Percentiles rank a stretch among this genome's conserved stretches.
These are phyloP conservation scores for Sarocladiaceae sp. DNA, from an alignment of 2,329 filamentous ascomycete genomes.

Conservation along the genomic window DNA sequence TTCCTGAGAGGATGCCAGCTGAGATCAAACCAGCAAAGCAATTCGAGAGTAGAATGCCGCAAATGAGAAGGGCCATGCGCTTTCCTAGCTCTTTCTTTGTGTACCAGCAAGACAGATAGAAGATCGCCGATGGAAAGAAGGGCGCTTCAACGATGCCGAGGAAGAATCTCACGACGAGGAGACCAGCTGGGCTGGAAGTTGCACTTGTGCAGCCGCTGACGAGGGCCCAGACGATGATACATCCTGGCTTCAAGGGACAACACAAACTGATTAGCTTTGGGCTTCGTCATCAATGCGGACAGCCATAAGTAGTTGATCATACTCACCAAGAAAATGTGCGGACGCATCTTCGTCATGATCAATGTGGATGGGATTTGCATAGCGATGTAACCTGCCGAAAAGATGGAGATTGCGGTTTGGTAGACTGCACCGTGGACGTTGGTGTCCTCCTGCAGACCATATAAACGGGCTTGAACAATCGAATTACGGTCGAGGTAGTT, in stretches of 20 bases:
- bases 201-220: conserved; percentile 31
- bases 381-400: background rate
- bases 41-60: background rate
- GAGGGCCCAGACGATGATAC: conserved; percentile 16
- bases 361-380: background rate
- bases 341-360: background rate
- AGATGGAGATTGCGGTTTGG: background rate
- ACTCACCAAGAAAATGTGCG: conserved; percentile 12
- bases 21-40: background rate
- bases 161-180: conserved; percentile 29
- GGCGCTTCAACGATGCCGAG: conserved; percentile 31
- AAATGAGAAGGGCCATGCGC: background rate
- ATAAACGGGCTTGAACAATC: conserved; percentile 28
- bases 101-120: conserved; percentile 33
- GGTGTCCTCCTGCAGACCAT: conserved; percentile 53
- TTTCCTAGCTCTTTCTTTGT: background rate
- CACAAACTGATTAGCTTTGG: background rate
- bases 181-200: conserved; percentile 35
- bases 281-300: background rate
- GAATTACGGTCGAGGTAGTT: conserved; percentile 22
- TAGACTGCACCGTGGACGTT: conserved; percentile 8
- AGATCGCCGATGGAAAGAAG: conserved; percentile 22
- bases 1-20: background rate
- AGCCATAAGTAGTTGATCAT: background rate
- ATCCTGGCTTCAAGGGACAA: too few species aligned